Conservation (phyloP, 1,284 basidiomycete species). For the Tetrapyrgos nigripes region DNA sequence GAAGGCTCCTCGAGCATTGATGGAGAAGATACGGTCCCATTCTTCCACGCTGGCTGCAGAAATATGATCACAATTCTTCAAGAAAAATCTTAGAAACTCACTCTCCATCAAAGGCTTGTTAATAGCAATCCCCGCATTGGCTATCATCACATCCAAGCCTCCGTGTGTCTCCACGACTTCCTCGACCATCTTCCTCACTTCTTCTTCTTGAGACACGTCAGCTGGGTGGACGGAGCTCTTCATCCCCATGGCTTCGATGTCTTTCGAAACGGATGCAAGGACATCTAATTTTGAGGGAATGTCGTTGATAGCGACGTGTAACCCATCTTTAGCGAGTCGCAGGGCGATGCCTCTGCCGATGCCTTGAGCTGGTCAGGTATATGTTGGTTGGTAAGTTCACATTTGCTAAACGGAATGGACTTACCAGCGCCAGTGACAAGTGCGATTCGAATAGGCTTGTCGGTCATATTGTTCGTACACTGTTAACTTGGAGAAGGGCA, state of each 20-base stretch:
- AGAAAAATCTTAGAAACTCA: slow-evolving; percentile 12
- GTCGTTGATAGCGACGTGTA: slow-evolving; percentile 27
- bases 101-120: slow-evolving; percentile 32
- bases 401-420: not conserved
- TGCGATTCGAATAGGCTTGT: slow-evolving; percentile 24
- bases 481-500: no score
- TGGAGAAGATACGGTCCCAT: slow-evolving; percentile 17
- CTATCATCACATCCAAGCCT: slow-evolving; percentile 36
- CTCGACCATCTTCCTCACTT: slow-evolving; percentile 31
- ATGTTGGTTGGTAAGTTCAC: not conserved
- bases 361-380: slow-evolving; percentile 37
- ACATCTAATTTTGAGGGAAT: slow-evolving; percentile 18
- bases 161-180: slow-evolving; percentile 29
- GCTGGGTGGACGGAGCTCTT: slow-evolving; percentile 20
- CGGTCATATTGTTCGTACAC: no score
- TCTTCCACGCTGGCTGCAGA: slow-evolving; percentile 18
- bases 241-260: slow-evolving; percentile 1
- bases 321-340: slow-evolving; percentile 37
- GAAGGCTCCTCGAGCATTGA: slow-evolving; percentile 20
- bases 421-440: slow-evolving; percentile 39
- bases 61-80: not conserved
- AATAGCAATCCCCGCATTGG: slow-evolving; percentile 27
- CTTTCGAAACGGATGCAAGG: slow-evolving; percentile 13
- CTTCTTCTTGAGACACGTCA: slow-evolving; percentile 33
- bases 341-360: slow-evolving; percentile 49